Evolutionary conservation across 495 filamentous ascomycete genomes (phyloP), one percentile per base, ranked within the genome.

Genomic region (Halenospora varia): DNA sequence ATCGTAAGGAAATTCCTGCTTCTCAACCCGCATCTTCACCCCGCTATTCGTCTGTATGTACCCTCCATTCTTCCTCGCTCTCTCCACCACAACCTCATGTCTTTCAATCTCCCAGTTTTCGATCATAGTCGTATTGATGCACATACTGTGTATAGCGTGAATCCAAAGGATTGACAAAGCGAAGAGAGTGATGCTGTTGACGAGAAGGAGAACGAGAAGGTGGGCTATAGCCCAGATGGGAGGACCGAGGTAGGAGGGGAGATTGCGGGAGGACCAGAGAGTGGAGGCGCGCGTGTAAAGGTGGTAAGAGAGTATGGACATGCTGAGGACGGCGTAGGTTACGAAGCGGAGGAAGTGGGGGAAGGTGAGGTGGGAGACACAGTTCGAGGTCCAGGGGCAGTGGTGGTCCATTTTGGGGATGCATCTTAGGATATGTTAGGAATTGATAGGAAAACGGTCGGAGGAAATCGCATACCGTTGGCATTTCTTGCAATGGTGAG

Each of bases 371-470:
- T 96, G 81, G 2, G 92, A 96, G 44, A 97, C 90, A 72, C 94
- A 98, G 69, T 95, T 97, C 44, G 76, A 73, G 1, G 92, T 97
- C 94, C 94, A 98, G 0, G 94, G 92, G 66, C 94, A 98, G 73
- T 98, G 94, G 71, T 98, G 94, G 75, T 98, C 94, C 95, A 98
- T 97, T 68, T 89, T 92, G 1, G 92, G 88, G 57, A 97, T 86
- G 71, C 94, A 98, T 69, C 87, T 90, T n/a, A 18, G 25, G 45
- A 20, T 6, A 29, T 45, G 24, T n/a, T 20, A n/a, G 3, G n/a
- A 39, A 1, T 19, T n/a, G 20, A 25, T 23, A n/a, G 44, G 44
- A 20, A 41, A 19, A 23, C 26, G 9, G 41, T 24, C 35, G 3
- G 11, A 2, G 18, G 1, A 26, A 22, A 48, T 18, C 17, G 54